These are phyloP conservation scores for Candida nanaspora DNA, from an alignment of 805 yeast species.

Conservation along the genomic window DNA sequence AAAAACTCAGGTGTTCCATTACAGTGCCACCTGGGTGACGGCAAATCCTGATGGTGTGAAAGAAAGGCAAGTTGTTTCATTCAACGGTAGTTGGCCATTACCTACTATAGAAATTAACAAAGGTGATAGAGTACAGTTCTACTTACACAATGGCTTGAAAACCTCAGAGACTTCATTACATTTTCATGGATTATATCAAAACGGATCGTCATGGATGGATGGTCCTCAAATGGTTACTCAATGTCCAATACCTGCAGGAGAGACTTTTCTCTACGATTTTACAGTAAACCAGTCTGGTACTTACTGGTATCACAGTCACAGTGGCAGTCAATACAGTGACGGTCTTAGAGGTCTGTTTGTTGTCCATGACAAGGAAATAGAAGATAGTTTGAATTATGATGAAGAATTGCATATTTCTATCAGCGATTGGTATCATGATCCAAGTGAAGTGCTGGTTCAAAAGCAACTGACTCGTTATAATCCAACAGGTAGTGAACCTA, in stretches of 20 bases:
- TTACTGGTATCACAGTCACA: constrained; percentile 82
- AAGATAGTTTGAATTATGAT: constrained; percentile 50
- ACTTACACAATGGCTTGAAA: constrained; percentile 57
- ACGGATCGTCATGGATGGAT: constrained; percentile 57
- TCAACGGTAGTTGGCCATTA: constrained; percentile 67
- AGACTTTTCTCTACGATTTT: constrained; percentile 61
- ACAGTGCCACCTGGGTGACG: constrained; percentile 48
- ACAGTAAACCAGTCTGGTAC: constrained; percentile 69
- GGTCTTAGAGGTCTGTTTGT: constrained; percentile 67
- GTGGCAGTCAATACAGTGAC: constrained; percentile 72
- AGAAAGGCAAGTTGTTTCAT: constrained; percentile 54
- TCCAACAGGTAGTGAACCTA: constrained; percentile 83
- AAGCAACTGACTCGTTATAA: constrained; percentile 57
- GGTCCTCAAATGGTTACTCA: constrained; percentile 78
- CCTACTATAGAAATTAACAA: constrained; percentile 59
- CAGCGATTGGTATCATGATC: constrained; percentile 58
- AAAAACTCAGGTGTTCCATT: constrained; percentile 49
- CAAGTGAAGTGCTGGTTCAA: constrained; percentile 36
- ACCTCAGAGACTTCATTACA: constrained; percentile 53
- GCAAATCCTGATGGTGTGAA: constrained; percentile 63
- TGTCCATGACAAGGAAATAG: constrained; percentile 45
- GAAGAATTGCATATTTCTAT: constrained; percentile 52
- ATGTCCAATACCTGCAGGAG: constrained; percentile 70
- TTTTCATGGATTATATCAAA: constrained; percentile 74
- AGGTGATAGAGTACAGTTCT: constrained; percentile 55